These are phyloP conservation scores for Camptophora hylomeconis DNA, from an alignment of 2,329 filamentous ascomycete species.

Conservation along the genomic window DNA sequence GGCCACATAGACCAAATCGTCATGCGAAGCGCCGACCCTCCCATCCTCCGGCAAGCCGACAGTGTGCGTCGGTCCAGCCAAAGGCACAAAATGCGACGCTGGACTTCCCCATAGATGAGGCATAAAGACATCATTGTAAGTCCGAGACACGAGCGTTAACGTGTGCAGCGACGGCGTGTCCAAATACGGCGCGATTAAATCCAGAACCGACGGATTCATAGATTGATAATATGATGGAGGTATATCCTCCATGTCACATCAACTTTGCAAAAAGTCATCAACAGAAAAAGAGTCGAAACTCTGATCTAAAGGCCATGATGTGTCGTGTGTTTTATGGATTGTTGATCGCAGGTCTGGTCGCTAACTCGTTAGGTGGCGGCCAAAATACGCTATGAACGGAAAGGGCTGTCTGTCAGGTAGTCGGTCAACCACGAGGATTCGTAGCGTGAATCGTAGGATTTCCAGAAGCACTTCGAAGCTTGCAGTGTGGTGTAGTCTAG, in stretches of 20 bases:
- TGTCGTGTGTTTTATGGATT: too few species aligned
- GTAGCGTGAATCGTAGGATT: too few species aligned
- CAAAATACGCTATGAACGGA: too few species aligned
- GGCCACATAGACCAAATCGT: constrained; percentile 49
- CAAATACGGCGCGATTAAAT: constrained; percentile 43
- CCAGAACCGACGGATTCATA: constrained; percentile 41
- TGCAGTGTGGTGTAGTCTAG: too few species aligned
- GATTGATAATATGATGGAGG: constrained; percentile 49
- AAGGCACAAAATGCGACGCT: constrained; percentile 46
- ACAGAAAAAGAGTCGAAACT: too few species aligned
- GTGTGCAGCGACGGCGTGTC: constrained; percentile 43
- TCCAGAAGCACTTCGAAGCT: too few species aligned
- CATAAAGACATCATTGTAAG: constrained; percentile 46
- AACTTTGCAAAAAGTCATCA: too few species aligned
- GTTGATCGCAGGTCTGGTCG: too few species aligned
- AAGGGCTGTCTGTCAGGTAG: too few species aligned
- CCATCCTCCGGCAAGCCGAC: constrained; percentile 3
- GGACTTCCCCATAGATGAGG: constrained; percentile 50
- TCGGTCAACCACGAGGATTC: too few species aligned
- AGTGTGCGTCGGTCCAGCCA: constrained; percentile 1
- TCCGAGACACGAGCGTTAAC: constrained; percentile 40
- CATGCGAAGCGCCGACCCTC: constrained; percentile 22
- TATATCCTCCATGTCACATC: constrained; percentile 47
- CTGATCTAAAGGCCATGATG: too few species aligned
- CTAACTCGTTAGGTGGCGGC: too few species aligned